phyloP scores from a whole-genome alignment of 2,329 filamentous ascomycete species.

The Aspergillus ochraceus region DNA sequence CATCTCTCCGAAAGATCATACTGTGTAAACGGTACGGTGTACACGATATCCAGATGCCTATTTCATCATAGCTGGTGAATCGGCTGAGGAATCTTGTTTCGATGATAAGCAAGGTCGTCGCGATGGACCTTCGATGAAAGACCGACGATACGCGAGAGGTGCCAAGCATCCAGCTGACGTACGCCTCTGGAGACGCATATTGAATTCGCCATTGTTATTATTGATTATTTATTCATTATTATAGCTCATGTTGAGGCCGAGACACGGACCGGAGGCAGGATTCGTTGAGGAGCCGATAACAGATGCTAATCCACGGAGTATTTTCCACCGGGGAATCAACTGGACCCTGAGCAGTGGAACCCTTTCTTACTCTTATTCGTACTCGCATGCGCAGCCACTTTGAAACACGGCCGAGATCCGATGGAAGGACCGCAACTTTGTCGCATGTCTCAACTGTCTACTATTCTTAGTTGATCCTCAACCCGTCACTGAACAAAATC shows the following conservation, averaged over 20 bases:
- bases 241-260: no score
- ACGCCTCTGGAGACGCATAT: background rate
- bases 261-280: no score
- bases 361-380: background rate
- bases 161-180: background rate
- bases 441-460: background rate
- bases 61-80: background rate
- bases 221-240: no score
- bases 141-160: background rate
- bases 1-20: no score
- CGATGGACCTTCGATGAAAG: background rate
- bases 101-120: background rate
- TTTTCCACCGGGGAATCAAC: no score
- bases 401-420: constrained; percentile 10
- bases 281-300: no score
- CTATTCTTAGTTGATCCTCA: background rate
- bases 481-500: background rate
- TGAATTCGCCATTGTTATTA: no score
- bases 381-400: constrained; percentile 1
- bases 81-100: background rate
- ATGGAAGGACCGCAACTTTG: background rate
- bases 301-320: no score
- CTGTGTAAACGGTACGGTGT: no score
- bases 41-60: no score
- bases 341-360: constrained; percentile 8